Base-by-base conservation (phyloP, 1,139 yeast species). In the Yamadazyma oceani region DNA sequence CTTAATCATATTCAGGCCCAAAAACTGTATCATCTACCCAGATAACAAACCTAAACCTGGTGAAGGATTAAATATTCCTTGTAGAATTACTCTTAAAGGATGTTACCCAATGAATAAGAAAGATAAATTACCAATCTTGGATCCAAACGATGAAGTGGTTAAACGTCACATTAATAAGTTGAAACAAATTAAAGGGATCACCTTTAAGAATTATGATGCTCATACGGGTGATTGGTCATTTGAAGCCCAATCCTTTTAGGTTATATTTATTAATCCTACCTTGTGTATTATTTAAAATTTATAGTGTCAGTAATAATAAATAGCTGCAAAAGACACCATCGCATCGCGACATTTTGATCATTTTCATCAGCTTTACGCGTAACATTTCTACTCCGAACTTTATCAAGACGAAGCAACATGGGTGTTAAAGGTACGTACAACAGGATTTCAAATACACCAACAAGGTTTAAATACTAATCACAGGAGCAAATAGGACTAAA, bases 181-280 rank as follows among this genome's bases (percentile, higher is more conserved):
- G 52, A 81, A 85, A 62, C 63, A 62, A 24, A 66, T 80, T 43
- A 74, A 77, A 13, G 81, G 70, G 26, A 73, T 85, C 43, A 73
- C 74, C 45, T 92, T 89, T 62, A 74, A 78, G 25, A 75, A 82
- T 38, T 94, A 88, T 66, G 94, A 88, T 46, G 80, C 92, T 0
- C 73, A 69, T 16, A 73, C 85, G 3, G 98, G 98, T 26, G 75
- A 82, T 27, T 90, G 96, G 95, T 73, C 78, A 1, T 90, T 90
- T 58, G 69, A 69, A 17, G 75, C 78, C 13, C 74, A 54, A 45
- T 54, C 59, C 10, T 19, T 29, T 17, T 29, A 29, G 14, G 32
- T 12, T n/a, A 5, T 26, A 21, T 21, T 7, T 21, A 21, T 21
- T 21, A 21, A 21, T 21, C n/a, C n/a, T n/a, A n/a, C n/a, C n/a